Conservation (phyloP, 768 basidiomycete genomes). For the Lactifluus subvellereus region DNA sequence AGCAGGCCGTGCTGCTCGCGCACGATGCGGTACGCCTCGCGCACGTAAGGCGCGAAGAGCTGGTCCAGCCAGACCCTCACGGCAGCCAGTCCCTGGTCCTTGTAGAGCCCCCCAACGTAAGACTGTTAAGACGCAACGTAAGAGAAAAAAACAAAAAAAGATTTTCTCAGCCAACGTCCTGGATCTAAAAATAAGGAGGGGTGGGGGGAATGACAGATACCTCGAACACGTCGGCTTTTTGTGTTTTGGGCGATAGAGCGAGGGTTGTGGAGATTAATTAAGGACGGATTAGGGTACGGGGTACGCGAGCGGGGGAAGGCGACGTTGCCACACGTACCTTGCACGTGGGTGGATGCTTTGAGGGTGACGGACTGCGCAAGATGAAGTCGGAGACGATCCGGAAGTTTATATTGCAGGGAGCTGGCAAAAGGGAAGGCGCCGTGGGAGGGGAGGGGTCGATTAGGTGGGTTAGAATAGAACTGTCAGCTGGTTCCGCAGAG, state of each 20-base stretch:
- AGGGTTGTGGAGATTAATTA: not conserved
- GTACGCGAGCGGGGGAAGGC: not conserved
- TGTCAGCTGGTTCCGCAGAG: not conserved
- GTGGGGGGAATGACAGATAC: slow-evolving; percentile 32
- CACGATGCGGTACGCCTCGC: slow-evolving; percentile 55
- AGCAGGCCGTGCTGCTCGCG: slow-evolving; percentile 64
- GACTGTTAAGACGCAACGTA: slow-evolving; percentile 39
- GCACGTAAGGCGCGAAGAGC: slow-evolving; percentile 59
- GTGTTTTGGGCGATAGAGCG: slow-evolving; percentile 4
- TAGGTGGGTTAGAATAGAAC: not conserved
- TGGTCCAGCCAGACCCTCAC: slow-evolving; percentile 54
- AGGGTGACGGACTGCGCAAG: slow-evolving; percentile 68
- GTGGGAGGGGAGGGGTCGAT: not conserved
- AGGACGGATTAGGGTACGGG: slow-evolving; percentile 9
- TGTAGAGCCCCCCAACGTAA: slow-evolving; percentile 72
- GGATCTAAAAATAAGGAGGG: not conserved
- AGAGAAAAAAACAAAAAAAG: not conserved
- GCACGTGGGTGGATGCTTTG: slow-evolving; percentile 61
- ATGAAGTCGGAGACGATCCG: slow-evolving; percentile 56
- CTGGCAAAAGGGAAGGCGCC: slow-evolving; percentile 30
- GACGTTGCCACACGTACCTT: slow-evolving; percentile 44
- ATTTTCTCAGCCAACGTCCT: slow-evolving; percentile 3
- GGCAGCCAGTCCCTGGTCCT: slow-evolving; percentile 57
- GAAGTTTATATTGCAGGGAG: slow-evolving; percentile 59
- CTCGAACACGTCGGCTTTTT: slow-evolving; percentile 73